Conservation (phyloP, 2,329 filamentous ascomycete species). For the Cephalotrichum gorgonifer region DNA sequence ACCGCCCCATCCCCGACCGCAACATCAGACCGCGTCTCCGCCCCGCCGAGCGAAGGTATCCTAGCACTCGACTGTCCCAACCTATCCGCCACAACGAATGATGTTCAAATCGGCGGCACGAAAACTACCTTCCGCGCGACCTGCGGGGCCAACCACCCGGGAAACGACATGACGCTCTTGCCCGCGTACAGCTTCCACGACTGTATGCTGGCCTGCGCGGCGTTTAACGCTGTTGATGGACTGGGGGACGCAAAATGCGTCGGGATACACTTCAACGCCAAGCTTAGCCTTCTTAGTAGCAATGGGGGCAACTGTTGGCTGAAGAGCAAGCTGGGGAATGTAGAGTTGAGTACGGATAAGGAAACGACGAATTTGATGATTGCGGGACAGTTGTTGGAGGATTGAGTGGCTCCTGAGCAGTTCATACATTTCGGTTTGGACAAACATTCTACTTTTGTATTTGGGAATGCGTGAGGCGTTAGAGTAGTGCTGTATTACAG, state of each 20-base stretch:
- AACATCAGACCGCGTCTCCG: not conserved
- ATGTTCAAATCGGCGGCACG: not conserved
- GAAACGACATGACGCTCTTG: not conserved
- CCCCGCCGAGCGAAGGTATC: not conserved
- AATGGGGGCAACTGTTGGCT: not conserved
- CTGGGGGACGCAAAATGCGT: not conserved
- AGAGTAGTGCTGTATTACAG: too few species aligned
- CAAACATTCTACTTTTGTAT: too few species aligned
- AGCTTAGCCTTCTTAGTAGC: not conserved
- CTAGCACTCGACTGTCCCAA: not conserved
- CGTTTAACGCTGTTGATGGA: not conserved
- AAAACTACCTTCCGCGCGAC: not conserved
- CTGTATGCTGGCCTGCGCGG: not conserved
- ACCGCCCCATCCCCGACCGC: too few species aligned
- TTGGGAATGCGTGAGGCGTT: too few species aligned
- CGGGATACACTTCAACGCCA: not conserved
- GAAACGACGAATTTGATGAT: not conserved
- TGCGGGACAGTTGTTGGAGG: not conserved
- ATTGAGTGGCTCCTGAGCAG: too few species aligned
- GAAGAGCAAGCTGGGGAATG: not conserved
- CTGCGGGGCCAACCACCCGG: not conserved
- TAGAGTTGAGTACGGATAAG: not conserved
- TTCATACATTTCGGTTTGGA: too few species aligned
- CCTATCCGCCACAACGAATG: not conserved
- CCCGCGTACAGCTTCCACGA: not conserved